phyloP scores from a whole-genome alignment of 1,284 basidiomycete species.

The Macrocystidia cucumis region DNA sequence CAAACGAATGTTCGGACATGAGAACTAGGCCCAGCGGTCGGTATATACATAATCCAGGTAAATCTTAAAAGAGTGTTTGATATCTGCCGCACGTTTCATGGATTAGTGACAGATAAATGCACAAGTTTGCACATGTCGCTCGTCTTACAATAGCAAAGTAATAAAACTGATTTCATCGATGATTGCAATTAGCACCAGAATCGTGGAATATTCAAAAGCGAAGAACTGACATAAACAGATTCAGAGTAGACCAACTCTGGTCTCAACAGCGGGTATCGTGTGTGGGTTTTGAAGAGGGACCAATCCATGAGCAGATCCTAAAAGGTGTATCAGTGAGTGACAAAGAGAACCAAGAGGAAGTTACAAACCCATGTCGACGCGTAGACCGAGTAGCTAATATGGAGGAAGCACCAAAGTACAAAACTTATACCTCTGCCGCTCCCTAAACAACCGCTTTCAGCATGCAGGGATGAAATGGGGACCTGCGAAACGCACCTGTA shows the following conservation, averaged over 20 bases:
- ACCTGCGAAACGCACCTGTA: conserved; percentile 35
- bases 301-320: conserved; percentile 81
- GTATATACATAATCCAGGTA: conserved; percentile 78
- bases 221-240: conserved; percentile 42
- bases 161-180: conserved; percentile 46
- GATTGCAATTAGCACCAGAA: background rate
- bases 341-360: conserved; percentile 6
- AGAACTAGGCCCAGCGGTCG: conserved; percentile 38
- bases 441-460: conserved; percentile 8
- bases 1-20: conserved; percentile 62
- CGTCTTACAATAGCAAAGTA: conserved; percentile 65
- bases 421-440: conserved; percentile 40
- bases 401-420: conserved; percentile 58
- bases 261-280: conserved; percentile 62
- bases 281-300: conserved; percentile 62
- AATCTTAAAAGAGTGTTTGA: conserved; percentile 75
- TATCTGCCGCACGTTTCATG: conserved; percentile 30
- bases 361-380: conserved; percentile 75
- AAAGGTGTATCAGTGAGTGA: background rate
- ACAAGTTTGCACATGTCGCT: background rate
- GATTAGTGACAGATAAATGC: conserved; percentile 3
- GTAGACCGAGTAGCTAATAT: conserved; percentile 61
- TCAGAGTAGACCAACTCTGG: conserved; percentile 67
- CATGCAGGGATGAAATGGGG: background rate
- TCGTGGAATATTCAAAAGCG: conserved; percentile 2